Conservation (phyloP, 2,329 filamentous ascomycete species). For the Pseudonectria buxi region DNA sequence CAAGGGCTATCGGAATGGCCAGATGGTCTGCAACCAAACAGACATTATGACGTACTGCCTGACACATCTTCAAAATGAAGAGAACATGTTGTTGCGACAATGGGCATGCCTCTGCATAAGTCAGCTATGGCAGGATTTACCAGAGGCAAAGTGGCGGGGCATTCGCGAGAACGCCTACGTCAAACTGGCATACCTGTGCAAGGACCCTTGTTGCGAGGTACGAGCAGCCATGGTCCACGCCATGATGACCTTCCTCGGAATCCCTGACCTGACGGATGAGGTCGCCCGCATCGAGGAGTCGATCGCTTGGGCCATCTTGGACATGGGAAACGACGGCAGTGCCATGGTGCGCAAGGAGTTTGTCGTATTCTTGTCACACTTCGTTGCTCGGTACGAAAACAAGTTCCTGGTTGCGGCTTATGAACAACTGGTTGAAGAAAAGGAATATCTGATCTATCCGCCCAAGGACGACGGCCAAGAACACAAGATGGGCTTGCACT, state of each 20-base stretch:
- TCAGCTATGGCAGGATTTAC: constrained; percentile 85
- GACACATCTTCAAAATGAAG: constrained; percentile 72
- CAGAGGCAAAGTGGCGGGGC: constrained; percentile 93
- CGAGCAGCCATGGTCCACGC: constrained; percentile 89
- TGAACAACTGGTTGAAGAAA: constrained; percentile 83
- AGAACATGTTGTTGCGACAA: constrained; percentile 83
- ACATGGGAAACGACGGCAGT: constrained; percentile 91
- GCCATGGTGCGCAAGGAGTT: constrained; percentile 91
- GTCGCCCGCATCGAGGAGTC: constrained; percentile 86
- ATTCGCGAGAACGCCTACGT: constrained; percentile 80
- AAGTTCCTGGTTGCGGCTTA: constrained; percentile 89
- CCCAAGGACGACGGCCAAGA: constrained; percentile 50
- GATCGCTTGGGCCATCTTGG: constrained; percentile 79
- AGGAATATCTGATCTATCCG: constrained; percentile 55
- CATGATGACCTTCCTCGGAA: constrained; percentile 88
- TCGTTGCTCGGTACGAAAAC: constrained; percentile 81
- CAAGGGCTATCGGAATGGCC: constrained; percentile 86
- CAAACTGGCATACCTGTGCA: constrained; percentile 71
- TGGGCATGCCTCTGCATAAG: constrained; percentile 96
- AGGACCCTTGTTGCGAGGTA: constrained; percentile 86
- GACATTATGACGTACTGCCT: constrained; percentile 88
- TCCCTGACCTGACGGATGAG: constrained; percentile 85
- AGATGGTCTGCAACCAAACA: constrained; percentile 82
- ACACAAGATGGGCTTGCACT: constrained; percentile 58
- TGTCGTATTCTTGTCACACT: constrained; percentile 87